Evolutionary conservation across 169 alveolate species (phyloP).

Genomic region (Plasmodium billcollinsi): DNA sequence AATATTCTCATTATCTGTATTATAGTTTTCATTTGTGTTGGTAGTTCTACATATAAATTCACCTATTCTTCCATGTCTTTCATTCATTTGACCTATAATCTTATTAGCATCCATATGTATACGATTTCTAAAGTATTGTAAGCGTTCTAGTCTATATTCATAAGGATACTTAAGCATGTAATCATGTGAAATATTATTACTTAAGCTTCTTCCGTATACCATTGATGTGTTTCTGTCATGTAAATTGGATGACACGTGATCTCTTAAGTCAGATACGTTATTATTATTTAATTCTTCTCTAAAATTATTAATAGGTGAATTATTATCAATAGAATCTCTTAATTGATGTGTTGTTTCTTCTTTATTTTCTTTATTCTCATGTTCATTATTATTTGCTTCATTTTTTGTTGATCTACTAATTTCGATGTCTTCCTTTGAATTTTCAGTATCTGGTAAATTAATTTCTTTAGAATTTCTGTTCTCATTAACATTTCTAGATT

Average conservation of each 20-base stretch:
- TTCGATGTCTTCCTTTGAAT: conserved; percentile 32
- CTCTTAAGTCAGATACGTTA: conserved; percentile 22
- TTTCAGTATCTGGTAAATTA: conserved; percentile 1
- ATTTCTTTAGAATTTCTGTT: not conserved
- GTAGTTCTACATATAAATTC: conserved; percentile 11
- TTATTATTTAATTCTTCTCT: not conserved
- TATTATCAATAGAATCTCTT: conserved; percentile 1
- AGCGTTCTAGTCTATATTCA: not conserved
- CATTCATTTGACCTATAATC: conserved; percentile 1
- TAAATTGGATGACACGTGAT: conserved; percentile 29
- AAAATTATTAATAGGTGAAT: not conserved
- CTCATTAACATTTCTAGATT: not conserved
- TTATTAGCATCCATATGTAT: conserved; percentile 18
- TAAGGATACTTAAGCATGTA: too few species aligned
- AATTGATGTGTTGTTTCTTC: not conserved
- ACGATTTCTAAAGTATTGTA: not conserved
- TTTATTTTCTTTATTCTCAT: not conserved
- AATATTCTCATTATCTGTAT: conserved; percentile 1
- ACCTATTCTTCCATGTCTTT: conserved; percentile 13
- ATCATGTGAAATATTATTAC: too few species aligned
- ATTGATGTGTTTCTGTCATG: conserved; percentile 11
- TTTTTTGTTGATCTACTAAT: conserved; percentile 8
- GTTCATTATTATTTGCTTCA: conserved; percentile 12
- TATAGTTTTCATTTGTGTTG: conserved; percentile 20
- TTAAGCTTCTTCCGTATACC: too few species aligned